Base-by-base conservation (phyloP, 2,329 filamentous ascomycete genomes). In the Neofusicoccum laricinum region DNA sequence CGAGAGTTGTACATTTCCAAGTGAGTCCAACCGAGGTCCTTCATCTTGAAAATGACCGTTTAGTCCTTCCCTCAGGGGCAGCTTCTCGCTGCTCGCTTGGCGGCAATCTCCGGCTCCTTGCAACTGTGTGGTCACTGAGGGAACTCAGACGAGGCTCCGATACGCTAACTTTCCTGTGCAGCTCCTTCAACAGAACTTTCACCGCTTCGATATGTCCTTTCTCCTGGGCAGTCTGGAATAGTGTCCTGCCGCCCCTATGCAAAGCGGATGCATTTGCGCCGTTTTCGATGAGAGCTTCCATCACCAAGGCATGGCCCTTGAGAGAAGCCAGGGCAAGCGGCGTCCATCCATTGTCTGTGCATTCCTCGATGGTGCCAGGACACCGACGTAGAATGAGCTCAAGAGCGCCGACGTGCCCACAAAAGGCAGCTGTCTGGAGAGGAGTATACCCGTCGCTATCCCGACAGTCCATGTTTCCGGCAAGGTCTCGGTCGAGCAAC, bases 391-490 rank as follows among this genome's bases (percentile, higher is more conserved):
- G 8, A 7, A 48, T 12, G 12, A n/a, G 12, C 19, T 48, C 25
- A 14, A n/a, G 0, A 1, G 25, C 21, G 1, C 25, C 21, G 4
- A 25, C 7, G 2, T 15, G 10, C 25, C 19, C 45, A 15, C 2
- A 8, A 1, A 12, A 5, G 2, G 19, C 10, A 1, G 21, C 21
- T 2, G 2, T 1, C 0, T 21, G 19, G 12, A 48, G 45, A 10
- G 45, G 45, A 2, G 3, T 30, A 2, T 1, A 0, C 5, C 45
- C 45, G 0, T 4, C 1, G 3, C 4, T 1, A 30, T 48, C 2
- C 4, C 0, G 21, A 48, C 2, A 15, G 0, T 48, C 10, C 19
- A 48, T 21, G 4, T 15, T 1, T 11, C 15, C 21, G 1, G 21
- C 15, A 4, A 30, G 19, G 2, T 21, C 45, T 30, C 21, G 45